Conservation (phyloP, 1,284 basidiomycete species). For the Agroathelia rolfsii region DNA sequence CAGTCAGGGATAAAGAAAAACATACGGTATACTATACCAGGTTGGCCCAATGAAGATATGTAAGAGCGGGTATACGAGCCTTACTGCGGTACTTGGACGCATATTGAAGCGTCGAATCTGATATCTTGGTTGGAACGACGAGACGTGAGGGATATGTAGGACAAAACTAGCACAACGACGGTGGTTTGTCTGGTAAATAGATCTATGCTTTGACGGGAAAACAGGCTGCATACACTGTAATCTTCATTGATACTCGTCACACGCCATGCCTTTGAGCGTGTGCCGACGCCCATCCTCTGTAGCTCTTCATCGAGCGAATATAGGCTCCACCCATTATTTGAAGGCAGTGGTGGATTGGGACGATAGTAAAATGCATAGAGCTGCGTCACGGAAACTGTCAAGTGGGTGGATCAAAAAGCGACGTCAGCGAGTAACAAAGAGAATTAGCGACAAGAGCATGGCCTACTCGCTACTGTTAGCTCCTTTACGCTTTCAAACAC, state of each 20-base stretch:
- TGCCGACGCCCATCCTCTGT: constrained; percentile 86
- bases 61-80: constrained; percentile 82
- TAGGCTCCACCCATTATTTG: constrained; percentile 64
- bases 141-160: constrained; percentile 87
- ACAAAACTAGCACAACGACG: constrained; percentile 56
- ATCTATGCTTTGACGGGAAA: constrained; percentile 18
- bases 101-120: constrained; percentile 89
- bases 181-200: constrained; percentile 29
- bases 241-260: constrained; percentile 94
- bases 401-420: constrained; percentile 9
- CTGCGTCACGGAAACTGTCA: constrained; percentile 68
- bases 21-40: no score
- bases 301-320: constrained; percentile 89
- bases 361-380: constrained; percentile 90
- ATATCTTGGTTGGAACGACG: constrained; percentile 89
- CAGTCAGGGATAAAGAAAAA: constrained; percentile 11
- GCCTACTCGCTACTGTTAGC: constrained; percentile 80
- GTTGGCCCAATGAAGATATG: constrained; percentile 97
- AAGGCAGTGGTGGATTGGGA: constrained; percentile 52
- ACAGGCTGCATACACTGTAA: constrained; percentile 60
- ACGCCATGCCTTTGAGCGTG: constrained; percentile 88
- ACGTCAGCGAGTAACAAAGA: constrained; percentile 8
- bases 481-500: constrained; percentile 92
- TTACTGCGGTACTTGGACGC: constrained; percentile 95
- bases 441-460: constrained; percentile 5